A percentile compares a stretch with the other conserved stretches of the same genome.
phyloP scores from a whole-genome alignment of 2,329 filamentous ascomycete genomes.

The Dactylella cylindrospora region DNA sequence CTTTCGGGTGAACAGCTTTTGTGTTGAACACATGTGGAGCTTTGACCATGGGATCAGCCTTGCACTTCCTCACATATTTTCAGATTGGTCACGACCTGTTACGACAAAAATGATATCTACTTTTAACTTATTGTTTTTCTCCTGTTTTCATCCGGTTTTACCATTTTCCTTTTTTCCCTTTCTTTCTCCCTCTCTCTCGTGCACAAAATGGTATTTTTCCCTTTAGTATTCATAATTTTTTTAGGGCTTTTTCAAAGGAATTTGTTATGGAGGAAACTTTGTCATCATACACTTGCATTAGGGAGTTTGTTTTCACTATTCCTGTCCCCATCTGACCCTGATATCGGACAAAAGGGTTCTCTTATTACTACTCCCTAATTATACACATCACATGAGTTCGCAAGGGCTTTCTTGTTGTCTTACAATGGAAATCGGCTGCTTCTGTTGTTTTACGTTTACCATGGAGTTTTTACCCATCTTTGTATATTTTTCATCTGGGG shows the following conservation, averaged over 20 bases:
- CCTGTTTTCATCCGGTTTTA: conserved; percentile 6
- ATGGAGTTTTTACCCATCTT: background rate
- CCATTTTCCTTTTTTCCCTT: conserved; percentile 21
- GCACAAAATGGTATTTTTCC: conserved; percentile 22
- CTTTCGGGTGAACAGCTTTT: conserved; percentile 18
- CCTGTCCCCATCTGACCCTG: conserved; percentile 1
- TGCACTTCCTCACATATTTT: too few relatives aligned
- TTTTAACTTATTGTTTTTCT: conserved; percentile 25
- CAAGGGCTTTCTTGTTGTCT: conserved; percentile 10
- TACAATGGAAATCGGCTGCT: conserved; percentile 30
- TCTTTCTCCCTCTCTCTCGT: too few relatives aligned
- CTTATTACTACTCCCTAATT: conserved; percentile 27
- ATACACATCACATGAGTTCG: conserved; percentile 12
- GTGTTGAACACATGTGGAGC: too few relatives aligned
- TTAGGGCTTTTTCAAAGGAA: conserved; percentile 17
- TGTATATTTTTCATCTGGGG: conserved; percentile 1
- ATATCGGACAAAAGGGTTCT: conserved; percentile 30
- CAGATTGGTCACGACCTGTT: conserved; percentile 41
- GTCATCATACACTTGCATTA: conserved; percentile 43
- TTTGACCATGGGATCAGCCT: too few relatives aligned
- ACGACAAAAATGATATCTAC: conserved; percentile 43
- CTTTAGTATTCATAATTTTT: conserved; percentile 19
- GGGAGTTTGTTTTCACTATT: conserved; percentile 33
- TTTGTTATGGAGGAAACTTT: conserved; percentile 35
- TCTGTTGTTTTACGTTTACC: too few relatives aligned